A percentile compares a stretch with the other conserved stretches of the same genome.
Evolutionary conservation across 225 moss, liverwort and hornwort species (phyloP).

Genomic region (Anthoceros angustus): DNA sequence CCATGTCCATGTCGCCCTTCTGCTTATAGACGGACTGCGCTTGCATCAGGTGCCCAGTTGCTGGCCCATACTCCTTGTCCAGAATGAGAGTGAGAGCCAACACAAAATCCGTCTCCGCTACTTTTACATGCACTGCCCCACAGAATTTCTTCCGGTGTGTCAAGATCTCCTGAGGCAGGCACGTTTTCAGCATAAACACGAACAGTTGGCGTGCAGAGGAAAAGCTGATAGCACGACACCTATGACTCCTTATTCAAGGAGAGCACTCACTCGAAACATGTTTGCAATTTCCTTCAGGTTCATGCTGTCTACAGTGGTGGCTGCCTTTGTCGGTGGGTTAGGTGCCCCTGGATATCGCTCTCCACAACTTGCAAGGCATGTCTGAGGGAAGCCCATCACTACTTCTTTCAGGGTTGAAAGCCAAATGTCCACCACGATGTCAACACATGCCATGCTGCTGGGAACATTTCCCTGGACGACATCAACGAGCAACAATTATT

Average conservation of each 20-base stretch:
- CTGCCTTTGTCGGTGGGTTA: background rate
- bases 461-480: background rate
- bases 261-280: background rate
- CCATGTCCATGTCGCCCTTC: background rate
- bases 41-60: background rate
- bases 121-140: background rate
- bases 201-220: background rate
- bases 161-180: background rate
- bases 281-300: constrained; percentile 2
- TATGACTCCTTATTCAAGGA: background rate
- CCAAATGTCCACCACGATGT: background rate
- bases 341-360: constrained; percentile 1
- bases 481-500: no score
- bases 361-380: background rate
- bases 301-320: background rate
- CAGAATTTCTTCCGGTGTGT: constrained; percentile 1
- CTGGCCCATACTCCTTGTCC: background rate
- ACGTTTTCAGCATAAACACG: background rate
- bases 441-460: constrained; percentile 1
- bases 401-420: background rate
- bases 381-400: background rate
- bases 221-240: background rate
- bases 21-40: background rate
- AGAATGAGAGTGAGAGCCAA: background rate
- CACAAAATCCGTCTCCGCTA: constrained; percentile 3